Conservation (phyloP, 305 asterid genomes). For the Fraxinus sp. region DNA sequence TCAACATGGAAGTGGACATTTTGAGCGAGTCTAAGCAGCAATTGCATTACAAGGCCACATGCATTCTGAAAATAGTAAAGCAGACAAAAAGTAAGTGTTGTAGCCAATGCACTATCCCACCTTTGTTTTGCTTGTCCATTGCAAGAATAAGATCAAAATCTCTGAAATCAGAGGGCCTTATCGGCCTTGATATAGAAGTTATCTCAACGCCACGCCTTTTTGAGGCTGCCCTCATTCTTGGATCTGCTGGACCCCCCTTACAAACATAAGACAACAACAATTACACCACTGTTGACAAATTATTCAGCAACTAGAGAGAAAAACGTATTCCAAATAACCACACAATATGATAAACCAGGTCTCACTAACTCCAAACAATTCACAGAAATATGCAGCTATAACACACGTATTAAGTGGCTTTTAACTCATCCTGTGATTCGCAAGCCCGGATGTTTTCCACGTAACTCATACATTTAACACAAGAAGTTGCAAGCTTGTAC, state of each 20-base stretch:
- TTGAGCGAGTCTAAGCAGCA: not conserved
- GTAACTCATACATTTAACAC: not conserved
- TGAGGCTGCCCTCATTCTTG: slow-evolving; percentile 92
- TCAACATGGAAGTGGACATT: not conserved
- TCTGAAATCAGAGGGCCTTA: slow-evolving; percentile 70
- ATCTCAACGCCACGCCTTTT: slow-evolving; percentile 77
- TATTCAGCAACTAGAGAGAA: not conserved
- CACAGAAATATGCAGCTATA: not conserved
- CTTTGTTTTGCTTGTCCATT: slow-evolving; percentile 83
- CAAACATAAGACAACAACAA: not conserved
- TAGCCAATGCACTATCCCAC: slow-evolving; percentile 29
- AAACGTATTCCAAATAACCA: not conserved
- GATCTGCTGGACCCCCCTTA: slow-evolving; percentile 83
- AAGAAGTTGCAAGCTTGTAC: not conserved
- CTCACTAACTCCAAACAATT: not conserved
- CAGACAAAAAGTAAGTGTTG: not conserved
- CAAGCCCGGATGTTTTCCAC: not conserved
- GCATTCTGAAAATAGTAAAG: not conserved
- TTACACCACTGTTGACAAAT: not conserved
- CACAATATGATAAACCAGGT: not conserved
- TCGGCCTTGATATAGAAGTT: slow-evolving; percentile 82
- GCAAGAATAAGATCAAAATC: slow-evolving; percentile 91
- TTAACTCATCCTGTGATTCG: not conserved
- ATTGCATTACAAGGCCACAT: not conserved
- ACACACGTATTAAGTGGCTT: not conserved